A percentile compares a stretch with the other conserved stretches of the same genome.
Evolutionary conservation across 140 eudicot genomes (phyloP).

Genomic region (Bidens hawaiensis): DNA sequence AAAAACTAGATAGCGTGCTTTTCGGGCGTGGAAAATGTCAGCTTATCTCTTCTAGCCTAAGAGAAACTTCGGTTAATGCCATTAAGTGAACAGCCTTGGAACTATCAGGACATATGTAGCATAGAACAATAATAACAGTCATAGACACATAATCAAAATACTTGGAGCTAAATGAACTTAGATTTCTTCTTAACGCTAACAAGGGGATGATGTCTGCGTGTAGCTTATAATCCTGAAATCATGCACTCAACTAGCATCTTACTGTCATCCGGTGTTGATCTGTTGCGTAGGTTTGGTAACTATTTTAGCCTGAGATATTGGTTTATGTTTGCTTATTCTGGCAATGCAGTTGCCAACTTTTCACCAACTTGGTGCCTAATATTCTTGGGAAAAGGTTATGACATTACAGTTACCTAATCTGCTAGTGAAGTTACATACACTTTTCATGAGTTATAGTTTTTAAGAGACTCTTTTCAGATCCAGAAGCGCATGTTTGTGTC

Average conservation of each 20-base stretch:
- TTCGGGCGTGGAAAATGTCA: too few species aligned
- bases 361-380: not conserved
- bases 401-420: not conserved
- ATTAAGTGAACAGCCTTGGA: too few species aligned
- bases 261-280: not conserved
- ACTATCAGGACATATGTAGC: too few species aligned
- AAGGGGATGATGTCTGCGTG: not conserved
- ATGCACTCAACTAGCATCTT: not conserved
- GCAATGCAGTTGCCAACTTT: not conserved
- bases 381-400: too few species aligned
- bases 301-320: slow-evolving; percentile 19
- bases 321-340: not conserved
- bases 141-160: too few species aligned
- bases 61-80: too few species aligned
- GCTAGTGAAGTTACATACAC: not conserved
- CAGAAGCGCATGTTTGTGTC: not conserved
- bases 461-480: not conserved
- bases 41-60: too few species aligned
- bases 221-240: not conserved
- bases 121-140: too few species aligned
- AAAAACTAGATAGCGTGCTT: too few species aligned
- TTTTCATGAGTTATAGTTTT: not conserved
- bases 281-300: not conserved
- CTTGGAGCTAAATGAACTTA: not conserved
- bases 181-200: not conserved